Base-by-base conservation (phyloP, 2,329 filamentous ascomycete species). In the Taxawa tesnikishii region DNA sequence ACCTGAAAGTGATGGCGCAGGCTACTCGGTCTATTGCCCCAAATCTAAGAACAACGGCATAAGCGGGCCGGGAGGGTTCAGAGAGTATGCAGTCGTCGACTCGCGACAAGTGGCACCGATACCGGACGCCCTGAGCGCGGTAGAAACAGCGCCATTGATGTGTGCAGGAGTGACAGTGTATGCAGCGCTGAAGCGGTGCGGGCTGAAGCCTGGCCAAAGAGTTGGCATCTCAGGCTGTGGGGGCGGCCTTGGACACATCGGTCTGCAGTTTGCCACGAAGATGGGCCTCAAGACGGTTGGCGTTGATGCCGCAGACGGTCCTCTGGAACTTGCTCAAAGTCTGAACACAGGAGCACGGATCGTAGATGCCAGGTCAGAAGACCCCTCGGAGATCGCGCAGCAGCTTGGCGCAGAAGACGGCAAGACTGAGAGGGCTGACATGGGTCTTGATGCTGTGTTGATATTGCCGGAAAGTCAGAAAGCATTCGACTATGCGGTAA, bases 401-500 rank as follows among this genome's bases (percentile, higher is more conserved):
- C 34, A 50, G 12, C 31, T 63, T 1, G 59, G 59, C 1, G 28
- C 34, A n/a, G 51, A 57, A 33, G 57, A 60, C 32, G 47, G 43
- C 16, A 51, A 50, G 39, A 41, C 34, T 3, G 45, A 57, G 4
- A 38, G 41, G 5, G 53, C 43, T 3, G 56, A 65, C 28, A 59
- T 58, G 50, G 64, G 63, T 0, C 42, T 65, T 12, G 62, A 66
- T 40, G 58, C 60, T 1, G 58, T 63, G 10, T 54, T 67, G 18
- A 54, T 65, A 8, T 44, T 67, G 13, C 60, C 63, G 0, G 63
- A 67, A 38, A 59, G 54, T 25, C 63, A 67, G 40, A 47, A 45
- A 7, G 62, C 57, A 0, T 66, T 67, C 39, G 61, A 67, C 36
- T 66, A 62, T 32, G 62, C 59, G 6, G 51, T 64, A 44, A 42